Percentiles rank a stretch among this genome's conserved stretches.
These are phyloP conservation scores for Tolypocladium guangdongense DNA, from an alignment of 2,329 filamentous ascomycete species.

Conservation along the genomic window DNA sequence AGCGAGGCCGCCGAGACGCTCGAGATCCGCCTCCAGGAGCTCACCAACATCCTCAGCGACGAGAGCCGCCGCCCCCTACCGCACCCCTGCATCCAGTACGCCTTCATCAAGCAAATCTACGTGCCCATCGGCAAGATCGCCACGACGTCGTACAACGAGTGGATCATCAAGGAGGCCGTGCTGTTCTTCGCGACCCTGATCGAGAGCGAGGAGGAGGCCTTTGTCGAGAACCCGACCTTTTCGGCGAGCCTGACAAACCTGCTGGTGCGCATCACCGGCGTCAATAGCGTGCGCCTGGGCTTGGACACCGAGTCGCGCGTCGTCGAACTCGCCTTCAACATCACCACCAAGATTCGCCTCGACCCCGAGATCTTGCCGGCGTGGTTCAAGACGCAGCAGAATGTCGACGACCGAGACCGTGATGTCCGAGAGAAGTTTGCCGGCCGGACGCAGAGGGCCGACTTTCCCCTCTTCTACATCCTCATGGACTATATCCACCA, in stretches of 20 bases:
- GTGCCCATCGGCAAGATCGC: conserved; percentile 83
- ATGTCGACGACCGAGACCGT: conserved; percentile 25
- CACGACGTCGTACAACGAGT: conserved; percentile 71
- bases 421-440: conserved; percentile 70
- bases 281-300: conserved; percentile 61
- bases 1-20: conserved; percentile 51
- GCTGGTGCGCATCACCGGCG: conserved; percentile 65
- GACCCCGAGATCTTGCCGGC: conserved; percentile 77
- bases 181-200: conserved; percentile 83
- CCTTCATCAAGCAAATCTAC: conserved; percentile 78
- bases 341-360: conserved; percentile 89
- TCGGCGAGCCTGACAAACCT: conserved; percentile 81
- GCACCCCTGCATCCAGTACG: conserved; percentile 84
- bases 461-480: conserved; percentile 93
- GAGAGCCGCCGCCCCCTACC: conserved; percentile 81
- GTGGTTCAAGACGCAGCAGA: conserved; percentile 65
- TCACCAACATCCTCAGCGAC: conserved; percentile 68
- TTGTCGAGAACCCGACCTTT: conserved; percentile 78
- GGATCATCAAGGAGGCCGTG: conserved; percentile 75
- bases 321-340: conserved; percentile 88
- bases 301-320: conserved; percentile 78
- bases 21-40: conserved; percentile 51
- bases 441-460: conserved; percentile 75
- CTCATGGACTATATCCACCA: conserved; percentile 95
- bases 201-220: conserved; percentile 92